Evolutionary conservation across 352 stramenopile genomes (phyloP).

Genomic region (Pythium plurisporium): DNA sequence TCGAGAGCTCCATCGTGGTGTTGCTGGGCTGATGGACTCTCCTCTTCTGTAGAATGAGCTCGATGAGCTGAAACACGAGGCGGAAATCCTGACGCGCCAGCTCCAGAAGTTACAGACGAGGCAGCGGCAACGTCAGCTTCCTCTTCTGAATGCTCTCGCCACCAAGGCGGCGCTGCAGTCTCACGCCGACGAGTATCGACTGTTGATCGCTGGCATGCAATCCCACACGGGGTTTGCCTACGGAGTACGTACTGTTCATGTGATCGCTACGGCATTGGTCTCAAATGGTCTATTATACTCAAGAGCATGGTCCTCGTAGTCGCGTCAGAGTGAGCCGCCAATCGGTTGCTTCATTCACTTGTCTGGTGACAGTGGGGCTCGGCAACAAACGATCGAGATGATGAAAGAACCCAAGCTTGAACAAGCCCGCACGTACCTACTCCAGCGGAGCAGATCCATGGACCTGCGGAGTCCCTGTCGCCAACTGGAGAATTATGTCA

Average conservation of each 20-base stretch:
- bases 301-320: background rate
- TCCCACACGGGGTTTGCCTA: background rate
- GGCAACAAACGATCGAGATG: background rate
- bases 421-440: constrained; percentile 1
- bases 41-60: constrained; percentile 16
- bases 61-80: background rate
- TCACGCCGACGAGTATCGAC: background rate
- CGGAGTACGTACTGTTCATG: background rate
- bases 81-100: background rate
- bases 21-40: no score
- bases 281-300: no score
- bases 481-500: constrained; percentile 4
- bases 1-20: background rate
- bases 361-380: background rate
- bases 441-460: background rate
- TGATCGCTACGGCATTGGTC: no score
- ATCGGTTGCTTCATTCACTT: constrained; percentile 9
- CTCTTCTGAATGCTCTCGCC: background rate
- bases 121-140: background rate
- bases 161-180: background rate
- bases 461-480: constrained; percentile 1
- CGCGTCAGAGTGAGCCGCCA: background rate
- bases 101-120: background rate
- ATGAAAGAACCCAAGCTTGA: constrained; percentile 3
- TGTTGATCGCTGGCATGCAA: background rate